These are phyloP conservation scores for Phytophthora hibernalis DNA, from an alignment of 352 stramenopile species.

Conservation along the genomic window DNA sequence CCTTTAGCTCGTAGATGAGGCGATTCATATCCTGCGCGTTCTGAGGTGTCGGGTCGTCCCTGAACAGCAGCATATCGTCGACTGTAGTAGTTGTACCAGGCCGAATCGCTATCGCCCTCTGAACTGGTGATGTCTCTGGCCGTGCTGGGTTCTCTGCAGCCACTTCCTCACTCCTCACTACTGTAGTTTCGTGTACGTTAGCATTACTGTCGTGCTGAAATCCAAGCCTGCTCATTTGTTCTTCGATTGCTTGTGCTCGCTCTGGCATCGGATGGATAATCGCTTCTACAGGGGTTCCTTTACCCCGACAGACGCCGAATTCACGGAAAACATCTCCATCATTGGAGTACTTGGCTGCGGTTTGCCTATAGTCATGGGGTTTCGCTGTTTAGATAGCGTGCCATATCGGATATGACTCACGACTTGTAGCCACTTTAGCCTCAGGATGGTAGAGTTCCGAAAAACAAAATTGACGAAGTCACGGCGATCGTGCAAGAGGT, in stretches of 20 bases:
- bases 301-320: slow-evolving; percentile 37
- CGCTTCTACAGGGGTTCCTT: not conserved
- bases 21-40: slow-evolving; percentile 57
- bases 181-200: slow-evolving; percentile 2
- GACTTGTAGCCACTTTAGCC: slow-evolving; percentile 57
- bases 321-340: slow-evolving; percentile 47
- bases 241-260: slow-evolving; percentile 52
- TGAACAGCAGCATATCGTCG: slow-evolving; percentile 44
- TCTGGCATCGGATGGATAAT: slow-evolving; percentile 40
- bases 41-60: slow-evolving; percentile 13
- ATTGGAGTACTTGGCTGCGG: not conserved
- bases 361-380: not conserved
- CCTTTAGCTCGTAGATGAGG: slow-evolving; percentile 77
- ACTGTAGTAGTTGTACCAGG: not conserved
- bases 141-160: slow-evolving; percentile 4
- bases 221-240: slow-evolving; percentile 47
- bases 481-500: slow-evolving; percentile 54
- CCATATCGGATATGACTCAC: slow-evolving; percentile 56
- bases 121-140: slow-evolving; percentile 24
- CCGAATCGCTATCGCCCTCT: not conserved
- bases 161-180: not conserved
- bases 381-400: slow-evolving; percentile 3
- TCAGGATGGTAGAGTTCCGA: slow-evolving; percentile 53
- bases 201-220: slow-evolving; percentile 46
- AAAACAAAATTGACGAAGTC: slow-evolving; percentile 75